Base-by-base conservation (phyloP, 495 filamentous ascomycete genomes). In the Haplographium delicatum region DNA sequence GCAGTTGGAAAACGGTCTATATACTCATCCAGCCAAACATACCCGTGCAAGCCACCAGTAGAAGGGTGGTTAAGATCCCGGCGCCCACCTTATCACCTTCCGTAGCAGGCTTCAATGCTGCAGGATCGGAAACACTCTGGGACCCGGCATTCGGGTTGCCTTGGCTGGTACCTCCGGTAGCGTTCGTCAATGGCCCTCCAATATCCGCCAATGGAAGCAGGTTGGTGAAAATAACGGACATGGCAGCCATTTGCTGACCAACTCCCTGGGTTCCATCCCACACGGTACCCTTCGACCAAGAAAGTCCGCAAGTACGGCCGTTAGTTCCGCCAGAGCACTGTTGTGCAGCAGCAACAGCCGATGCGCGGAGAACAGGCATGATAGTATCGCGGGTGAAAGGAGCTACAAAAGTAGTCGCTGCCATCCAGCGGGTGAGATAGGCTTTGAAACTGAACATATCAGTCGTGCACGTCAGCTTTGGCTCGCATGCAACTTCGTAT, bases 401-500 rank as follows among this genome's bases (percentile, higher is more conserved):
- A 0, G 83, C 87, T 41, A 91, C 62, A 56, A 87, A 79, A 6
- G 83, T 83, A 3, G 79, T 75, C 5, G 72, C 68, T n/a, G 81
- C 80, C 66, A 95, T 76, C 85, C 88, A 95, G 20, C 89, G 85
- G 19, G 86, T 71, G 13, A 91, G 71, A 68, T 90, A 94, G 27
- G 86, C 86, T 67, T 93, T 95, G 80, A 91, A 95, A 31, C 83
- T 86, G 34, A 76, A 75, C 71, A 90, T 86, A 59, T 93, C 88
- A 31, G 80, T 78, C 61, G 88, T 81, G 69, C 88, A 91, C 0
- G 43, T 68, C 39, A 69, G 62, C 25, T 64, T 65, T 2, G 76
- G 66, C 61, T 93, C 88, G 70, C 89, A 95, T n/a, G 81, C 77
- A 42, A 76, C 68, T 66, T 93, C 89, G 54, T 76, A 80, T 70